Percentiles rank a stretch among this genome's conserved stretches.
Evolutionary conservation across 169 alveolate species (phyloP).

Genomic region (Perkinsus marinus): DNA sequence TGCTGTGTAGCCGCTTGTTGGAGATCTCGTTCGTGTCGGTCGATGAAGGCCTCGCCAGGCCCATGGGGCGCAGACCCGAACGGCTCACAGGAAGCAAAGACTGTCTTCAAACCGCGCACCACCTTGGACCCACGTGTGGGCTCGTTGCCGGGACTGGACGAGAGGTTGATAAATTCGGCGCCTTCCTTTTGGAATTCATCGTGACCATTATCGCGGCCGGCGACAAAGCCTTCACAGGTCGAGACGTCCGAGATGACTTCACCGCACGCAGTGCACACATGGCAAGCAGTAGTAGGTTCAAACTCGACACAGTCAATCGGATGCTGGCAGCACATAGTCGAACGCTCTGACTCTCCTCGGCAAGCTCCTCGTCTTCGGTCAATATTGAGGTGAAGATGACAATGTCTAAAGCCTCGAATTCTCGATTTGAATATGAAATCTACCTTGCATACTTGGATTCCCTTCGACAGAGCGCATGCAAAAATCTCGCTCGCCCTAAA

Average conservation of each 20-base stretch:
- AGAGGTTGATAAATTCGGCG: neutral
- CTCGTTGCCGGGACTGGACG: neutral
- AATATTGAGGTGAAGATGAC: neutral
- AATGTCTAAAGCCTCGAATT: too few species aligned
- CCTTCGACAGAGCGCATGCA: neutral
- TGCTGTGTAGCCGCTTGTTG: neutral
- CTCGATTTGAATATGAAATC: too few species aligned
- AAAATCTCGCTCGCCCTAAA: neutral
- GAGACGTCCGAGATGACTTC: neutral
- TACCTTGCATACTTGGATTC: neutral
- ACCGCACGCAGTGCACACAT: neutral
- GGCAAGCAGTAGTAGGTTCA: neutral
- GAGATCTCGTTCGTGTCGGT: neutral
- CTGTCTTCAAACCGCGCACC: neutral
- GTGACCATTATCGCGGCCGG: neutral
- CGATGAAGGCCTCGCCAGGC: neutral
- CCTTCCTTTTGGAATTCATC: neutral
- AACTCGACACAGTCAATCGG: neutral
- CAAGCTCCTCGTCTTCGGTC: neutral
- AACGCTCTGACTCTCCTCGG: neutral
- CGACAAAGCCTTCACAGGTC: neutral
- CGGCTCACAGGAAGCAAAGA: neutral
- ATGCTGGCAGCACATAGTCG: neutral
- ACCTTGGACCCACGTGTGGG: neutral
- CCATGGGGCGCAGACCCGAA: neutral